Base-by-base conservation (phyloP, 2,329 filamentous ascomycete genomes). In the Epichloe sp. region DNA sequence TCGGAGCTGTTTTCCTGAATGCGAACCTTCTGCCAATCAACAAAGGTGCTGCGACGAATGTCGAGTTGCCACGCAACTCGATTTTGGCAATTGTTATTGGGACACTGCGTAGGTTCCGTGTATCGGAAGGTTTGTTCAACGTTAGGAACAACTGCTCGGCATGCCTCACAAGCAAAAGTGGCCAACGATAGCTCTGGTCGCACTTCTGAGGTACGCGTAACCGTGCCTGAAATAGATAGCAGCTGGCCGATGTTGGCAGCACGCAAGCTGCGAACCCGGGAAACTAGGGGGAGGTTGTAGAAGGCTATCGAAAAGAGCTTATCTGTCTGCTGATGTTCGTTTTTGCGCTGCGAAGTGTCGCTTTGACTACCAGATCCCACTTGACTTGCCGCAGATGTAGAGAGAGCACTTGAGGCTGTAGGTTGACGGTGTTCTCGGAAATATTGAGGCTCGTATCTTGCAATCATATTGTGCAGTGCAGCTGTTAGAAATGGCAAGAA, bases 1-100 rank as follows among this genome's bases (percentile, higher is more conserved):
- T 98, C 93, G 4, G 91, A 91, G 58, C 89, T 95, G 71, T 97
- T 98, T 68, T 98, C 93, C 69, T 98, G 93, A 55, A 97, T 88
- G 56, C 94, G 86, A 23, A 97, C 89, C 67, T 97, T 97, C 65
- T 98, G 93, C 93, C 93, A 98, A 70, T 98, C 93, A 55, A 98
- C 86, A 65, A 98, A 98, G 0, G 90, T 97, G 67, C 90, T 96
- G 67, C 95, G 91, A 43, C 88, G 79, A 62, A 98, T 96, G 60
- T 98, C 91, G n/a, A 98, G 72, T 57, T 89, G 83, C 93, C 93
- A 98, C n/a, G 86, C 88, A 53, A 84, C 73, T 26, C 93, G 83
- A 70, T 98, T 98, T 60, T 83, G 83, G 65, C 93, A 98, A 6
- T 79, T 86, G 26, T 74, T 66, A 63, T 97, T 97, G 10, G 93